Evolutionary conservation across 768 basidiomycete genomes (phyloP), one percentile per base, ranked within the genome.

Genomic region (Suillus subalutaceus): DNA sequence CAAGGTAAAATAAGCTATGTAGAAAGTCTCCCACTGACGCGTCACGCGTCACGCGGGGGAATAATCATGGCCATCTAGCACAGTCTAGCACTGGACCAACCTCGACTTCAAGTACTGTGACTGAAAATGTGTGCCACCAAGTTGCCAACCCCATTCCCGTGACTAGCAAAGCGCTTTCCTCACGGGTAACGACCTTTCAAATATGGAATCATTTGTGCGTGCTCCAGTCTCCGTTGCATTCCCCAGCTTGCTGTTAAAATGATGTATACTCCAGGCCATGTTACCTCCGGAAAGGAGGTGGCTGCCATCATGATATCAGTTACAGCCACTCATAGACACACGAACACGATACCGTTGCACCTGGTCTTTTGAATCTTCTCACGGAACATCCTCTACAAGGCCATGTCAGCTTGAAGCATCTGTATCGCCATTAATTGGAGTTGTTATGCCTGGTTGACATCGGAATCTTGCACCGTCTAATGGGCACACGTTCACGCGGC

Each of bases 151-250:
- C 5, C 41, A 16, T 15, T 43, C 15, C 16, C 16, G 40, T 40
- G 40, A 40, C 40, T 41, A 15, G 5, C 40, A 16, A 43, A 43
- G 43, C 18, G 43, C 18, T 18, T 44, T 44, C 18, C 73, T 30
- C 84, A 81, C 5, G 88, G 46, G n/a, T 8, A 26, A 50, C 13
- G 48, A 26, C 6, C 23, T 23, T 23, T 50, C 5, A 23, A 50
- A 6, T 23, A 23, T 50, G 2, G 5, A 8, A 52, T 30, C 7
- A 16, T 30, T 8, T 52, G 50, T 52, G 48, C 48, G 26, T 30
- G 6, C 7, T 50, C 26, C 26, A 26, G 26, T 26, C 26, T 26
- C 23, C 5, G 23, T 50, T 9, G 32, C 32, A 32, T 32, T 48
- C 48, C 48, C 23, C 23, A 6, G 1, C 9, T 23, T 50, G 23